These are phyloP conservation scores for Dipteronia dyeriana DNA, from an alignment of 345 rosid genomes.

Conservation along the genomic window DNA sequence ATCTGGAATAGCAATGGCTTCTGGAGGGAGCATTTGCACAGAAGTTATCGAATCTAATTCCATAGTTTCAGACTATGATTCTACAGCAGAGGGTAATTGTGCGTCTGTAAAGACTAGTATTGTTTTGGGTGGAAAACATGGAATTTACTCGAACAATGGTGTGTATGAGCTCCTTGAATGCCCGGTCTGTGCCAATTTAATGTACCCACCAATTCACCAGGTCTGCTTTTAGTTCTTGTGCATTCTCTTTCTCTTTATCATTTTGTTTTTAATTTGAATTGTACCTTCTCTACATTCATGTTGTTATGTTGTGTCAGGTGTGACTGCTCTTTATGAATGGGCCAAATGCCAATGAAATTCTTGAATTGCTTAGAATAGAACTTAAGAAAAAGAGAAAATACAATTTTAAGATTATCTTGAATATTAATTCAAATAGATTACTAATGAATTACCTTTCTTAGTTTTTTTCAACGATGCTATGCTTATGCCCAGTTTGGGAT, in stretches of 20 bases:
- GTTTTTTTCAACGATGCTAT: no score
- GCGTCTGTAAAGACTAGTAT: slow-evolving; percentile 21
- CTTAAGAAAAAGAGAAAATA: neutral
- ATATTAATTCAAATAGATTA: neutral
- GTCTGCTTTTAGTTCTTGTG: slow-evolving; percentile 34
- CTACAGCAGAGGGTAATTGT: slow-evolving; percentile 31
- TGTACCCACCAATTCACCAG: slow-evolving; percentile 73
- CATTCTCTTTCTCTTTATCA: neutral
- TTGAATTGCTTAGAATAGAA: neutral
- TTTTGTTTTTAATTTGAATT: neutral
- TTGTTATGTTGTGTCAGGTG: neutral
- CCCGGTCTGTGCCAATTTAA: slow-evolving; percentile 54
- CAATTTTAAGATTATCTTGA: neutral
- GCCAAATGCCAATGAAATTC: neutral
- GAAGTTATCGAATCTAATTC: slow-evolving; percentile 42
- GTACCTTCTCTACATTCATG: neutral
- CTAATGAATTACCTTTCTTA: no score
- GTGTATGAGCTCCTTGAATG: slow-evolving; percentile 61
- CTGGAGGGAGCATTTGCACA: slow-evolving; percentile 46
- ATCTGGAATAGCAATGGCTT: slow-evolving; percentile 43
- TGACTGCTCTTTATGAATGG: neutral
- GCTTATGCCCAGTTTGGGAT: no score
- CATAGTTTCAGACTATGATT: slow-evolving; percentile 22
- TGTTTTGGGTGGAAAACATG: slow-evolving; percentile 38
- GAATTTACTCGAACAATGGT: slow-evolving; percentile 41